Percentiles rank a stretch among this genome's conserved stretches.
phyloP scores from a whole-genome alignment of 805 yeast genomes.

The Clavispora santaluciae region DNA sequence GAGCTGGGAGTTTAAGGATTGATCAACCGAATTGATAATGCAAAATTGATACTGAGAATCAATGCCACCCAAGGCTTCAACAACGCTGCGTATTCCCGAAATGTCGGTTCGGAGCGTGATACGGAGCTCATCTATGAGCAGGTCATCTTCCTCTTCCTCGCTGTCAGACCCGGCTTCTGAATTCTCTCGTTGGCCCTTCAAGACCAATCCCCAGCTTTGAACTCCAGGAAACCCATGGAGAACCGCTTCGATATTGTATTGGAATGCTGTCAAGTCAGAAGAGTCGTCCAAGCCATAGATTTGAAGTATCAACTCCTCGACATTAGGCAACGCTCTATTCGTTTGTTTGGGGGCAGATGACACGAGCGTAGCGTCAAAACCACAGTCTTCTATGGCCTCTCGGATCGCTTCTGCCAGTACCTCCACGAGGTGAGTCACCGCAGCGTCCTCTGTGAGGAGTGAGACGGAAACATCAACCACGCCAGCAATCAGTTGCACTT shows the following conservation, averaged over 20 bases:
- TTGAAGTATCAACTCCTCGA: constrained; percentile 21
- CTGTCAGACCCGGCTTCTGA: constrained; percentile 11
- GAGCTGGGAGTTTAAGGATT: constrained; percentile 56
- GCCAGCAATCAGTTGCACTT: constrained; percentile 45
- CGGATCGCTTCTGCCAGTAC: constrained; percentile 34
- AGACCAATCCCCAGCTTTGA: constrained; percentile 18
- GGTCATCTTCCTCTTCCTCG: constrained; percentile 10
- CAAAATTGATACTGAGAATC: constrained; percentile 51
- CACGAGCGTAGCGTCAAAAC: constrained; percentile 25
- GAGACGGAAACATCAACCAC: constrained; percentile 60
- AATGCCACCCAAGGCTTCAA: constrained; percentile 41
- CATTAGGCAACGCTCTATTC: background rate
- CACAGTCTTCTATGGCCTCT: constrained; percentile 60
- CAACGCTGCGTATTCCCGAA: constrained; percentile 62
- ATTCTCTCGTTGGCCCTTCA: constrained; percentile 15
- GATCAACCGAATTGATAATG: constrained; percentile 47
- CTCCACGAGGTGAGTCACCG: constrained; percentile 42
- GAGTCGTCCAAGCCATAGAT: constrained; percentile 28
- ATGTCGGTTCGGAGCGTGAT: constrained; percentile 46
- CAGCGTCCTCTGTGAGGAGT: constrained; percentile 69
- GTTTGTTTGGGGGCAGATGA: background rate
- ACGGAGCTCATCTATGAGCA: constrained; percentile 30
- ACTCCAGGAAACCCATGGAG: constrained; percentile 31
- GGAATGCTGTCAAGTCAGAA: constrained; percentile 25
- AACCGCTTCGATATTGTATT: constrained; percentile 38